These are phyloP conservation scores for Stagonosporopsis rhizophila DNA, from an alignment of 2,329 filamentous ascomycete species.

Conservation along the genomic window DNA sequence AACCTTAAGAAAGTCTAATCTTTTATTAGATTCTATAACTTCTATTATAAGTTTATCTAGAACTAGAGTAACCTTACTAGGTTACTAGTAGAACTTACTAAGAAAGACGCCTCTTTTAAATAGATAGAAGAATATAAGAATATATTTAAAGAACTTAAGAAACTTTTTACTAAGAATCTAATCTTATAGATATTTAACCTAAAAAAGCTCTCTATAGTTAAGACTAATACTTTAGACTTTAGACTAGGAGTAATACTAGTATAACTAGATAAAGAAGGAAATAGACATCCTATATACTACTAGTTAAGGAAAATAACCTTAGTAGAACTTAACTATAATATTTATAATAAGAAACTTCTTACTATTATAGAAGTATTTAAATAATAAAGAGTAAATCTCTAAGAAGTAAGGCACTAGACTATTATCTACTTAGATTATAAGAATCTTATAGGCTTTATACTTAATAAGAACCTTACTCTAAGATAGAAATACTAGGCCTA, in stretches of 20 bases:
- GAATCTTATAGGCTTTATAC: conserved; percentile 13
- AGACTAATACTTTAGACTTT: background rate
- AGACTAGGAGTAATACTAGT: background rate
- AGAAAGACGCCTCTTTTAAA: background rate
- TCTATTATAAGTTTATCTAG: conserved; percentile 2
- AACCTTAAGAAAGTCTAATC: background rate
- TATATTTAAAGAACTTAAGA: background rate
- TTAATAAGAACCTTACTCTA: background rate
- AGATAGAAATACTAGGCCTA: conserved; percentile 1
- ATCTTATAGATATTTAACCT: background rate
- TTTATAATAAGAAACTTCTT: background rate
- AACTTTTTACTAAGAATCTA: background rate
- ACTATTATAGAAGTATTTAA: background rate
- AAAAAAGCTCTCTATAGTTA: background rate
- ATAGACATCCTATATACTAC: background rate
- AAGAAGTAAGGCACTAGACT: conserved; percentile 5
- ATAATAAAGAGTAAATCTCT: conserved; percentile 8
- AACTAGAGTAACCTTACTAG: background rate
- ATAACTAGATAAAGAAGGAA: background rate
- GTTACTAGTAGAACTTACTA: background rate
- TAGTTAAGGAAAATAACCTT: background rate
- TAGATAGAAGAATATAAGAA: background rate
- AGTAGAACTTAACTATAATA: background rate
- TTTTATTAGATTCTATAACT: conserved; percentile 7
- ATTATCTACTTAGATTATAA: conserved; percentile 10